phyloP scores from a whole-genome alignment of 2,329 filamentous ascomycete species.

The Polytolypa hystricis region DNA sequence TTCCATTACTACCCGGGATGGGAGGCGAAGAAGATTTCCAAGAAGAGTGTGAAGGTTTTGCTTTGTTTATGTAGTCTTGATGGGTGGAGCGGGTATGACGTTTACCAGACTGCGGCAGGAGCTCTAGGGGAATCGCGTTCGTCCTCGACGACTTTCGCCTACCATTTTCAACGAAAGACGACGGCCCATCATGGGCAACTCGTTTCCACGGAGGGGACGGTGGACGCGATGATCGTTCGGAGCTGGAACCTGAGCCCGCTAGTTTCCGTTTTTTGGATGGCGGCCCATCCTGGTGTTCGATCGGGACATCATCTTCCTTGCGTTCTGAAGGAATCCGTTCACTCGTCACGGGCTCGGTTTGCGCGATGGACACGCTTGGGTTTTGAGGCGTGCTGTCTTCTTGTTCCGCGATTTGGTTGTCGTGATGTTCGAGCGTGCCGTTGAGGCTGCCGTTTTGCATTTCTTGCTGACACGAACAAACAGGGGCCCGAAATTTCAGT shows the following conservation, averaged over 20 bases:
- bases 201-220: constrained; percentile 89
- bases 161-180: constrained; percentile 60
- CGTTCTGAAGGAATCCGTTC: constrained; percentile 18
- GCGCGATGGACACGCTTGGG: constrained; percentile 13
- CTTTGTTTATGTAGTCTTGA: constrained; percentile 23
- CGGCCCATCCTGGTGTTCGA: constrained; percentile 26
- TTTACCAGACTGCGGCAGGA: constrained; percentile 37
- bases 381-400: constrained; percentile 16
- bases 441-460: constrained; percentile 37
- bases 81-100: constrained; percentile 34
- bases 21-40: constrained; percentile 11
- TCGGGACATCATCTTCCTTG: constrained; percentile 20
- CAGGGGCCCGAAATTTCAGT: constrained; percentile 29
- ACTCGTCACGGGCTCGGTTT: constrained; percentile 14
- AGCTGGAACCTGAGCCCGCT: constrained; percentile 25
- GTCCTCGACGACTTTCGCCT: constrained; percentile 51
- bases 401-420: constrained; percentile 24
- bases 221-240: constrained; percentile 28
- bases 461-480: constrained; percentile 30
- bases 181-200: constrained; percentile 72
- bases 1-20: constrained; percentile 23
- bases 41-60: constrained; percentile 16
- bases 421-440: constrained; percentile 30
- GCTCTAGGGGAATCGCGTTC: constrained; percentile 35
- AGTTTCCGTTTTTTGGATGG: constrained; percentile 37